phyloP scores from a whole-genome alignment of 331 rosid species.

The Saraca asoca region DNA sequence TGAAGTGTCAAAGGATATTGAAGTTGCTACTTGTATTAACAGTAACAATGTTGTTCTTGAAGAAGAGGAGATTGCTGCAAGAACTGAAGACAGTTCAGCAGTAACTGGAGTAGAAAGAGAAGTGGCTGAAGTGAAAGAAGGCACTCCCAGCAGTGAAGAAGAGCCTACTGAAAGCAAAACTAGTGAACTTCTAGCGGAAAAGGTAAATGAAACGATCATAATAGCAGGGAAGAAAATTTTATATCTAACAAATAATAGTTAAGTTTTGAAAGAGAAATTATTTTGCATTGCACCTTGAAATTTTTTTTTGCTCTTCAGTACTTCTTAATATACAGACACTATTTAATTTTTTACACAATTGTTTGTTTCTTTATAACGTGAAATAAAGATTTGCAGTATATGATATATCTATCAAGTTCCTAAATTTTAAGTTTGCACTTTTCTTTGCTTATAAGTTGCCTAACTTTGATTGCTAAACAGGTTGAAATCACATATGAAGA shows the following conservation, averaged over 20 bases:
- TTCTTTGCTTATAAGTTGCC: background rate
- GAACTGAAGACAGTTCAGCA: background rate
- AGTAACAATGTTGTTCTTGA: background rate
- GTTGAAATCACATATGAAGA: background rate
- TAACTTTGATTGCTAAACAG: slow-evolving; percentile 20
- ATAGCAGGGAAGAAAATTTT: background rate
- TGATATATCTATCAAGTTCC: background rate
- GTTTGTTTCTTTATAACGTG: too few species aligned
- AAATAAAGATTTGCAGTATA: background rate
- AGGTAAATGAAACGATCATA: background rate
- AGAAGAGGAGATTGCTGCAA: slow-evolving; percentile 15
- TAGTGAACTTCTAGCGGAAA: background rate
- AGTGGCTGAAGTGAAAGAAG: slow-evolving; percentile 9
- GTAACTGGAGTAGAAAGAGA: slow-evolving; percentile 11
- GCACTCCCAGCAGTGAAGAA: background rate
- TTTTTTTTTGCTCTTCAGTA: too few species aligned
- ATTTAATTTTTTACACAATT: too few species aligned
- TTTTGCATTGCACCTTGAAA: too few species aligned
- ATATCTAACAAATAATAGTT: too few species aligned
- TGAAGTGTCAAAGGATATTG: slow-evolving; percentile 6
- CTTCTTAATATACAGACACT: too few species aligned
- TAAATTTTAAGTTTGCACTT: background rate
- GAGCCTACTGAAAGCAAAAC: slow-evolving; percentile 2
- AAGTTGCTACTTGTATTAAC: background rate
- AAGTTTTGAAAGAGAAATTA: too few species aligned